These are phyloP conservation scores for Mycena floridula DNA, from an alignment of 768 basidiomycete species.

Conservation along the genomic window DNA sequence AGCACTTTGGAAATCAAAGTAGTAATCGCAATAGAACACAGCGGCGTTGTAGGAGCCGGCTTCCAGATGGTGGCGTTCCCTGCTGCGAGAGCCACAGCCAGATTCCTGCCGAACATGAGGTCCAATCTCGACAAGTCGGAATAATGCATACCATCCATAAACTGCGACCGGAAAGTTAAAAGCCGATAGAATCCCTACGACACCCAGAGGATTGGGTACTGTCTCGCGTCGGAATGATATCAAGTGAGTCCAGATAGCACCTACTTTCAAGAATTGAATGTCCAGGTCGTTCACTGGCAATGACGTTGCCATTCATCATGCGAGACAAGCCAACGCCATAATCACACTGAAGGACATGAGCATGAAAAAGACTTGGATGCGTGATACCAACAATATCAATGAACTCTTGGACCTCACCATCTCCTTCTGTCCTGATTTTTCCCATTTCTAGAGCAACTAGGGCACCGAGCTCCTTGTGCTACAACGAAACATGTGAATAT, in stretches of 20 bases:
- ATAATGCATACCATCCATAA: conserved; percentile 66
- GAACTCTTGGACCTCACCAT: conserved; percentile 93
- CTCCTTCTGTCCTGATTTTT: conserved; percentile 84
- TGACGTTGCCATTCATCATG: conserved; percentile 88
- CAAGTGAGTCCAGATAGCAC: conserved; percentile 1
- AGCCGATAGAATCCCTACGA: conserved; percentile 73
- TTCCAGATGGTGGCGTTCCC: conserved; percentile 97
- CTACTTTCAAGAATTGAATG: conserved; percentile 87
- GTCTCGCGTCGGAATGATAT: conserved; percentile 12
- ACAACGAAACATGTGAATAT: conserved; percentile 10
- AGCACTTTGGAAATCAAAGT: conserved; percentile 78
- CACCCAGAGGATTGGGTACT: conserved; percentile 87
- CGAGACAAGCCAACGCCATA: conserved; percentile 90
- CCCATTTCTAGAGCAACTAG: conserved; percentile 89
- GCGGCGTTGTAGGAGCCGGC: conserved; percentile 82
- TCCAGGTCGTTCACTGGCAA: conserved; percentile 85
- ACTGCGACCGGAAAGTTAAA: conserved; percentile 98
- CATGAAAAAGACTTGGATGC: neutral
- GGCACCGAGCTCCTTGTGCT: conserved; percentile 77
- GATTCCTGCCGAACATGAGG: conserved; percentile 56
- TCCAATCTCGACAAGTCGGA: neutral
- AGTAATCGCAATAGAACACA: conserved; percentile 89
- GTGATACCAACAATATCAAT: conserved; percentile 68
- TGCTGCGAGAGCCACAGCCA: conserved; percentile 80
- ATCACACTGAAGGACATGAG: conserved; percentile 58